Base-by-base conservation (phyloP, 179 eudicot species). In the Vitellaria paradoxa region DNA sequence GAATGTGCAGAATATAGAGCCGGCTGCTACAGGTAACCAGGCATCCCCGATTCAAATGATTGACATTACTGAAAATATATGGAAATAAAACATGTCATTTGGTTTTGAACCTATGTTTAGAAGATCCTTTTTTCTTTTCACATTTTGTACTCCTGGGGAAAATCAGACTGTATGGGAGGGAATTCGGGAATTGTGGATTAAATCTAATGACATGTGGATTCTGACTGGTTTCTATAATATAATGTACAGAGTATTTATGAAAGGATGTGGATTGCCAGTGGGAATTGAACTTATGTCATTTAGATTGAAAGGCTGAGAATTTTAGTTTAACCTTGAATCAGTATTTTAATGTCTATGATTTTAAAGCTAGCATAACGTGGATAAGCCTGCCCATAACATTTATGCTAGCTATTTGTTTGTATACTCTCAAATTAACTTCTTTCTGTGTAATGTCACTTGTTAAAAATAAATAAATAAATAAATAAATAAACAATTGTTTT, bases 1-100 rank as follows among this genome's bases (percentile, higher is more conserved):
- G 81, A 92, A 81, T 84, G 84, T 85, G 70, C 97, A 90, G 81
- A 92, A 86, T 77, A 21, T 84, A 46, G 95, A 92, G 76, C 82
- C 91, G 55, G 83, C 80, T 50, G 68, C 87, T 78, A 74, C 92
- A 84, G 98, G 98, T 92, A 90, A 78, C 42, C 69, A 2, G 4
- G 69, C 69, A 13, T 64, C 23, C n/a, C 12, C 17, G 69, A 42
- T 66, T 18, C 50, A 66, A n/a, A 18, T 66, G 56, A 11, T 20
- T 68, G 26, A n/a, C 8, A 45, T 10, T 68, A 23, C 12, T 68
- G 37, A 12, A 5, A 68, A 68, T 45, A n/a, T 68, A 7, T 45
- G 52, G 46, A 68, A 68, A 40, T 42, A 42, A 46, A 68, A 65
- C 5, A 47, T 20, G 70, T 18, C 2, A 5, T 26, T 65, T 4